These are phyloP conservation scores for Lolium multiflorum DNA, from an alignment of 176 grass and related monocot genomes.

Conservation along the genomic window DNA sequence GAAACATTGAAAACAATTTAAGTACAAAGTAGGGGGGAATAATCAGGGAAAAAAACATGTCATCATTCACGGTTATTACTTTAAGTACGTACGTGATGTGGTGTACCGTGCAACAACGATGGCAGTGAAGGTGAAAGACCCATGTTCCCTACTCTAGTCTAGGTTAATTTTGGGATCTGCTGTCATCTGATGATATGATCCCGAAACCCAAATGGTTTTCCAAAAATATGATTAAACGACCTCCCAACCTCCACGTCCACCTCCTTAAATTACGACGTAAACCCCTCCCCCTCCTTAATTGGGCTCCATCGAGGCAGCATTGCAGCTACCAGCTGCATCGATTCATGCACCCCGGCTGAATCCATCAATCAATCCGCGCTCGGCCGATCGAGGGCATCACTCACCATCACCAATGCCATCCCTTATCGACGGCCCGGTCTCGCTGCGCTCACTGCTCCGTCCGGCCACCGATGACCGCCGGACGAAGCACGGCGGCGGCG, in stretches of 20 bases:
- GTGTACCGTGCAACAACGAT: no score
- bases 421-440: conserved; percentile 49
- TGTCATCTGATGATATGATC: not conserved
- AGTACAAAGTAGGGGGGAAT: not conserved
- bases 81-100: not conserved
- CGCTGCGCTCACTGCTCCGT: conserved; percentile 65
- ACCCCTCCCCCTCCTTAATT: conserved; percentile 23
- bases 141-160: not conserved
- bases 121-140: no score
- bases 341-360: conserved; percentile 18
- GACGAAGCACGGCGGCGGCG: conserved; percentile 31
- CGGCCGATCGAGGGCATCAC: not conserved
- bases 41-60: not conserved
- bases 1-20: not conserved
- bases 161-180: not conserved
- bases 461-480: conserved; percentile 56
- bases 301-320: conserved; percentile 33
- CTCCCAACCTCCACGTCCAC: conserved; percentile 13
- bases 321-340: conserved; percentile 27
- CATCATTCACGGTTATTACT: not conserved
- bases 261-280: conserved; percentile 51
- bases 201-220: not conserved
- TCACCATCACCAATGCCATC: conserved; percentile 61
- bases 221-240: conserved; percentile 18
- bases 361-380: not conserved